Percentiles rank a stretch among this genome's conserved stretches.
These are phyloP conservation scores for Debaryomyces sp. DNA, from an alignment of 1,139 yeast genomes.

Conservation along the genomic window DNA sequence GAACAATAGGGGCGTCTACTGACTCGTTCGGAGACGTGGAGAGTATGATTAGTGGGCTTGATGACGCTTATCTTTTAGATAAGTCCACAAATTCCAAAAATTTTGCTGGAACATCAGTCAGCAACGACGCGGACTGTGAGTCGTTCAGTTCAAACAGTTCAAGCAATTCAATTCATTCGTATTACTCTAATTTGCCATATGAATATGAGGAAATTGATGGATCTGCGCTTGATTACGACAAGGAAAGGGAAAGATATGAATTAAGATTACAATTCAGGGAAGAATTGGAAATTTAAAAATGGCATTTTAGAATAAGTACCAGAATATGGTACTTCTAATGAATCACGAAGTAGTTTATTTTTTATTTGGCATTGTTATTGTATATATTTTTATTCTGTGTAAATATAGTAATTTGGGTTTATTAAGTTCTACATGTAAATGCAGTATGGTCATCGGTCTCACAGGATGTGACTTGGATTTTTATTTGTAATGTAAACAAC, in stretches of 20 bases:
- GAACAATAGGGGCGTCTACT: neutral
- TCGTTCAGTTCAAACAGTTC: constrained; percentile 18
- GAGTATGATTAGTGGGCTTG: constrained; percentile 15
- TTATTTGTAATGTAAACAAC: neutral
- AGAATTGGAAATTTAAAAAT: constrained; percentile 2
- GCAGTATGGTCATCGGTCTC: neutral
- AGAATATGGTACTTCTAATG: neutral
- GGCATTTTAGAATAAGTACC: neutral
- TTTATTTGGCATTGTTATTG: neutral
- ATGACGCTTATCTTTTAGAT: constrained; percentile 31
- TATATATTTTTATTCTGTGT: neutral
- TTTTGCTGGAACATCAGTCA: constrained; percentile 35
- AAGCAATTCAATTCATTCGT: constrained; percentile 24
- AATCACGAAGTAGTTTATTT: neutral
- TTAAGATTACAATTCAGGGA: constrained; percentile 33
- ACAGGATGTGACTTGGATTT: neutral
- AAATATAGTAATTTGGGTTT: neutral
- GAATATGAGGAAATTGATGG: constrained; percentile 17
- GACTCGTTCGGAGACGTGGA: neutral
- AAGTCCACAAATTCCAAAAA: constrained; percentile 31
- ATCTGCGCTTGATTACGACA: constrained; percentile 22
- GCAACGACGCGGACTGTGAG: constrained; percentile 14
- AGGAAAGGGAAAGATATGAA: constrained; percentile 41
- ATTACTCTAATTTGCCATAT: constrained; percentile 15
- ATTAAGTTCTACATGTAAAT: neutral